phyloP scores from a whole-genome alignment of 2,329 filamentous ascomycete species.

The Celoporthe dispersa region DNA sequence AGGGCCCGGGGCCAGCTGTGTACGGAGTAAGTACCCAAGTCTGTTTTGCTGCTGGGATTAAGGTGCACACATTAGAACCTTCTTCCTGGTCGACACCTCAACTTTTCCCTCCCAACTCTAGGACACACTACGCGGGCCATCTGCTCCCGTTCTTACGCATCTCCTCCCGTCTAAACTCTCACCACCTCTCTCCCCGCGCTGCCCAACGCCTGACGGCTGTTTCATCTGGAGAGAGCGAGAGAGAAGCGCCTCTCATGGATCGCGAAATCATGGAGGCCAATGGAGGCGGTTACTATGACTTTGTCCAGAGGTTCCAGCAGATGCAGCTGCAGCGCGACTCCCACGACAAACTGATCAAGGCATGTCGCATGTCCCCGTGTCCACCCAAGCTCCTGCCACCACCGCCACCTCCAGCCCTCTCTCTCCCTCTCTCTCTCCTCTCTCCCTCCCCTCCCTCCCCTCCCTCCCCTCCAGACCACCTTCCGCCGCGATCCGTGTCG shows the following conservation, averaged over 20 bases:
- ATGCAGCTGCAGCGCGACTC: conserved; percentile 48
- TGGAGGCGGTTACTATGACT: conserved; percentile 41
- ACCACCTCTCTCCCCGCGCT: neutral
- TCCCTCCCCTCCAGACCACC: neutral
- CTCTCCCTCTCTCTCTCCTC: conserved; percentile 12
- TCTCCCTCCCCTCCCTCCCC: conserved; percentile 3
- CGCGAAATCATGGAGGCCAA: conserved; percentile 9
- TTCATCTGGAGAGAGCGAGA: neutral
- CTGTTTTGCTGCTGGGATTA: conserved; percentile 2
- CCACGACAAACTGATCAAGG: conserved; percentile 53
- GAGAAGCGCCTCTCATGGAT: neutral
- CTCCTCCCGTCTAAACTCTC: neutral
- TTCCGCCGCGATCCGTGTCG: neutral
- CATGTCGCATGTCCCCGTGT: conserved; percentile 35
- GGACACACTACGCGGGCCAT: neutral
- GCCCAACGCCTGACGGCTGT: neutral
- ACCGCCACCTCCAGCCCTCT: neutral
- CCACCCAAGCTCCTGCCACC: conserved; percentile 8
- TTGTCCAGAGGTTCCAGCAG: conserved; percentile 51
- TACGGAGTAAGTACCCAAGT: too few relatives aligned
- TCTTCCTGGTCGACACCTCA: conserved; percentile 7
- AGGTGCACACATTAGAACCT: neutral
- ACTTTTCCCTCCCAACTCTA: neutral
- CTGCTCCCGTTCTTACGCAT: too few relatives aligned
- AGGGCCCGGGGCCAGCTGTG: neutral